Percentiles rank a stretch among this genome's conserved stretches.
Evolutionary conservation across 257 asterid genomes (phyloP).

Genomic region (Solanum ossicruentum): DNA sequence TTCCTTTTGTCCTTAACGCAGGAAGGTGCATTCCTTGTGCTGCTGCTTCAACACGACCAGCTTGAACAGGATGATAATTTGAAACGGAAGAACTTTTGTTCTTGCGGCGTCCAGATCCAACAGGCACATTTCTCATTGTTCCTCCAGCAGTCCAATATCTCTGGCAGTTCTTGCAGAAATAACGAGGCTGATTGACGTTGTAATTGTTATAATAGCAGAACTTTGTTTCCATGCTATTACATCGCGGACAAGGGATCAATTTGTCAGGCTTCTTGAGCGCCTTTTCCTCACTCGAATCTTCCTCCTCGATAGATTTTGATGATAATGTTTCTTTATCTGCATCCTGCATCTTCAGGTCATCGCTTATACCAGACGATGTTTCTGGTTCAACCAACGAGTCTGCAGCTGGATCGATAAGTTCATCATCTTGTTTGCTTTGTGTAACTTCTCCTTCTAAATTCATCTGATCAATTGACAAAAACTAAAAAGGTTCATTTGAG

Average conservation of each 20-base stretch:
- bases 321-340: constrained; percentile 14
- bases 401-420: not conserved
- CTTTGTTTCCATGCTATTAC: constrained; percentile 77
- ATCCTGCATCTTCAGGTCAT: constrained; percentile 2
- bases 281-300: constrained; percentile 28
- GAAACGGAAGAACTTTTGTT: constrained; percentile 25
- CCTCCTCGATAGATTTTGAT: constrained; percentile 9
- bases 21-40: constrained; percentile 22
- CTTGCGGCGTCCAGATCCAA: constrained; percentile 86
- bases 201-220: constrained; percentile 90
- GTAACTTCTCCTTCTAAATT: constrained; percentile 16
- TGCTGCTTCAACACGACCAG: constrained; percentile 5
- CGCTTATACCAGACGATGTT: constrained; percentile 27
- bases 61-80: constrained; percentile 20
- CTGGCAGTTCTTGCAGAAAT: constrained; percentile 78
- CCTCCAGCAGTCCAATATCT: constrained; percentile 95
- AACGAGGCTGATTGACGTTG: constrained; percentile 78
- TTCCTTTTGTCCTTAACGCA: constrained; percentile 18
- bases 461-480: constrained; percentile 19
- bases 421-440: constrained; percentile 9
- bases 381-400: constrained; percentile 16
- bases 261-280: constrained; percentile 61
- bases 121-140: constrained; percentile 70
- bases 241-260: constrained; percentile 69
- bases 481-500: not conserved